Conservation (phyloP, 2,329 filamentous ascomycete species). For the Dactylonectria estremocensis region DNA sequence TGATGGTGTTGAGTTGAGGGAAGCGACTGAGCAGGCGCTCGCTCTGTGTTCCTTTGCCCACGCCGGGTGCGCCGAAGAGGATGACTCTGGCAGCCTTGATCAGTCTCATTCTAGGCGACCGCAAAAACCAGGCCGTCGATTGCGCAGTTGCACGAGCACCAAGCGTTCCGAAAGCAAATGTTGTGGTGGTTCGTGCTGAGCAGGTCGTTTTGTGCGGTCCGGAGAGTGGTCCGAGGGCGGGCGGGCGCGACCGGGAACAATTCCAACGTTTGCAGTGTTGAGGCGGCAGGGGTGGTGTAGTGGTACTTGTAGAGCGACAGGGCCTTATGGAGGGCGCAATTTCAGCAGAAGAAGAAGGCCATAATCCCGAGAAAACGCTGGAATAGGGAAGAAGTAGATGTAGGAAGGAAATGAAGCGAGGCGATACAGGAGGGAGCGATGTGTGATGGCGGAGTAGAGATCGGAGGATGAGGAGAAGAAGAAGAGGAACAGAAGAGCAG, state of each 20-base stretch:
- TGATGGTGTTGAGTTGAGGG: conserved; percentile 90
- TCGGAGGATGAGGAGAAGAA: background rate
- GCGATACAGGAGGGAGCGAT: background rate
- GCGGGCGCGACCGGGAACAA: conserved; percentile 24
- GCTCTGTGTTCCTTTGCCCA: conserved; percentile 97
- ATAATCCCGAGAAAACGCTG: conserved; percentile 6
- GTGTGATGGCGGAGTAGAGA: conserved; percentile 1
- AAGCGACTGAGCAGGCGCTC: conserved; percentile 90
- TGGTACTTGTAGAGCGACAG: background rate
- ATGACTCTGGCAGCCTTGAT: conserved; percentile 91
- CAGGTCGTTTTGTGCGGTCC: conserved; percentile 11
- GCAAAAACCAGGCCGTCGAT: conserved; percentile 39
- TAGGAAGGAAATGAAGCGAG: background rate
- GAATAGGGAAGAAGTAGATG: background rate
- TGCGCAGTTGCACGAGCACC: background rate
- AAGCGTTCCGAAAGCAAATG: background rate
- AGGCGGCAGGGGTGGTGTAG: conserved; percentile 5
- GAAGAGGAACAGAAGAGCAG: conserved; percentile 5
- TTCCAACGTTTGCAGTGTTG: conserved; percentile 12
- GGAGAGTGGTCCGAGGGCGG: conserved; percentile 26
- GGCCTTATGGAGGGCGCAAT: conserved; percentile 13
- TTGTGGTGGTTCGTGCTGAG: conserved; percentile 1
- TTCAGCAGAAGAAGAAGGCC: conserved; percentile 22
- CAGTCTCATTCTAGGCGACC: conserved; percentile 71
- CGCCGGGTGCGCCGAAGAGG: conserved; percentile 94